phyloP scores from a whole-genome alignment of 2,329 filamentous ascomycete genomes.

The Rhytidhysteron rufulum region DNA sequence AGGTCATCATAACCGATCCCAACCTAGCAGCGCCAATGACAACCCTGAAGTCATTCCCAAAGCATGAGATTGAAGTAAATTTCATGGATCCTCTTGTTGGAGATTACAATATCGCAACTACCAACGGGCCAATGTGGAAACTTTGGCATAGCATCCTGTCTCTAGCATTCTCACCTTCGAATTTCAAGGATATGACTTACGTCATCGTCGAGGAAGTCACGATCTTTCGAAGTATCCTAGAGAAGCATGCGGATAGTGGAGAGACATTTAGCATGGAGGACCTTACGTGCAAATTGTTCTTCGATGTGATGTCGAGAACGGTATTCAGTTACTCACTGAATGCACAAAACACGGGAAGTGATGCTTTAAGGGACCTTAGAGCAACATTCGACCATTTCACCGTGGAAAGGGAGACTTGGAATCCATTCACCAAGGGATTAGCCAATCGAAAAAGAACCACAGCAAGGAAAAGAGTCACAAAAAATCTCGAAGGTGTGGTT shows the following conservation, averaged over 20 bases:
- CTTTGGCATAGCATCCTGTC: slow-evolving; percentile 30
- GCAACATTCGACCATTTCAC: slow-evolving; percentile 12
- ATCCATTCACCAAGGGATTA: slow-evolving; percentile 16
- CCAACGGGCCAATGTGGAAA: slow-evolving; percentile 34
- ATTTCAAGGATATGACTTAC: slow-evolving; percentile 26
- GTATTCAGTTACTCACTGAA: slow-evolving; percentile 21
- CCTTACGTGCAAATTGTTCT: slow-evolving; percentile 14
- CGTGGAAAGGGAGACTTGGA: slow-evolving; percentile 14
- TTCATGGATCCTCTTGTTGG: slow-evolving; percentile 26
- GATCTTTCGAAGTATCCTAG: slow-evolving; percentile 23
- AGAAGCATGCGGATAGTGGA: slow-evolving; percentile 14
- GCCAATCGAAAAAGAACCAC: slow-evolving; percentile 7
- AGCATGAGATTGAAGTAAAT: slow-evolving; percentile 17
- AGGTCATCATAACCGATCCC: slow-evolving; percentile 36
- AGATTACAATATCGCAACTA: slow-evolving; percentile 21
- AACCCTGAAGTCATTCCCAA: slow-evolving; percentile 27
- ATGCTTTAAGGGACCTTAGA: slow-evolving; percentile 16
- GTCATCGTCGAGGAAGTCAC: slow-evolving; percentile 31
- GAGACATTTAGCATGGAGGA: slow-evolving; percentile 24
- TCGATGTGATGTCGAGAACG: slow-evolving; percentile 24
- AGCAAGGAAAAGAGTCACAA: slow-evolving; percentile 23
- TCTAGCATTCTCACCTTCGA: slow-evolving; percentile 30
- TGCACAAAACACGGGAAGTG: slow-evolving; percentile 20
- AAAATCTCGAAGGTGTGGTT: slow-evolving; percentile 30
- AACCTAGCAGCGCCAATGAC: slow-evolving; percentile 38